Evolutionary conservation across 1,284 basidiomycete genomes (phyloP).

Genomic region (Marasmius tenuissimus): DNA sequence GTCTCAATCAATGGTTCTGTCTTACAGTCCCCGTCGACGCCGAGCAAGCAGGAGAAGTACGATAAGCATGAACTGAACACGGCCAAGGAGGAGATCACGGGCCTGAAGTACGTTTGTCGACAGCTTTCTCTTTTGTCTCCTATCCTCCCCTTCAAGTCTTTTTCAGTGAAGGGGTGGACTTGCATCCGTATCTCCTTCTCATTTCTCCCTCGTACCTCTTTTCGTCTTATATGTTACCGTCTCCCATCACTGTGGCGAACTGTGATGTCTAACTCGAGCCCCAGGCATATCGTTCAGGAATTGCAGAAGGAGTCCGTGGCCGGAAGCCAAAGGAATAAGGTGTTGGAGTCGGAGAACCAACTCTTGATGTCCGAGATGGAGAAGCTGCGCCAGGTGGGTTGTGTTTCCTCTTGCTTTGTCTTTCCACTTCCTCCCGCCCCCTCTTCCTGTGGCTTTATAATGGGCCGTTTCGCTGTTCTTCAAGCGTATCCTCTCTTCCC

Average conservation of each 20-base stretch:
- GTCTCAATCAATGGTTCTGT: slow-evolving; percentile 42
- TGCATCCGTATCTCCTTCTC: no score
- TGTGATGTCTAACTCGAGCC: background rate
- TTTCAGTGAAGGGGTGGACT: background rate
- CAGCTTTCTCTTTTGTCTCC: background rate
- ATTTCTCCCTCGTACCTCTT: background rate
- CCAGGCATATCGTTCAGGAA: slow-evolving; percentile 84
- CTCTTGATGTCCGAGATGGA: slow-evolving; percentile 73
- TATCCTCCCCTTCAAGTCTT: background rate
- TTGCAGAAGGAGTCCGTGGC: slow-evolving; percentile 66
- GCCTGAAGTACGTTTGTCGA: slow-evolving; percentile 61
- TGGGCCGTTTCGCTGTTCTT: background rate
- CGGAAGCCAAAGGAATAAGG: slow-evolving; percentile 55
- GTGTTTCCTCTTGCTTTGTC: background rate
- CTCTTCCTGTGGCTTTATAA: background rate
- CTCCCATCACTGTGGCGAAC: background rate
- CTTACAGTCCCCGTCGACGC: slow-evolving; percentile 31
- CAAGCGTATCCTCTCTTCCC: background rate
- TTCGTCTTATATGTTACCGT: background rate
- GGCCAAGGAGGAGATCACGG: slow-evolving; percentile 66
- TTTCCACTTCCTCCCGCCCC: background rate
- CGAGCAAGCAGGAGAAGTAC: slow-evolving; percentile 16
- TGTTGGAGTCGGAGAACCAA: slow-evolving; percentile 76
- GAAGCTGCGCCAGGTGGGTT: slow-evolving; percentile 70
- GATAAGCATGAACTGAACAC: slow-evolving; percentile 49